Base-by-base conservation (phyloP, 2,329 filamentous ascomycete genomes). In the Thielaviopsis ethacetica region DNA sequence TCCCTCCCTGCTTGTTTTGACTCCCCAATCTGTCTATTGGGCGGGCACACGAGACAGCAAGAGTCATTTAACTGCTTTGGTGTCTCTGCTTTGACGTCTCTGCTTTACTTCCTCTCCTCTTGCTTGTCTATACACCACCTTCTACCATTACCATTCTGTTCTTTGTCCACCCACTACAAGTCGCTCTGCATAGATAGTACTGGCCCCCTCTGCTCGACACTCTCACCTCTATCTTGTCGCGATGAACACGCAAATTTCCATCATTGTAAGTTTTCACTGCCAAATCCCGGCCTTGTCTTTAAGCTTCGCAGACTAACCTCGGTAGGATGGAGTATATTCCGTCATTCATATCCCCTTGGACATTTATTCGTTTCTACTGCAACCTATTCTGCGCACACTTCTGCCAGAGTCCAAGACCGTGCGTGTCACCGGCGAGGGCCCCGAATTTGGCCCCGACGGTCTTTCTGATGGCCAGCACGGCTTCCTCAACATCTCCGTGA, bases 401-500 rank as follows among this genome's bases (percentile, higher is more conserved):
- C 81, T 94, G 59, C 88, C 90, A 15, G 77, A 81, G 62, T 73
- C 72, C 21, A 72, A 76, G 60, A 69, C 67, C 59, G 64, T 72
- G 59, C 65, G 65, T 69, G 73, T 65, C 66, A 71, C 62, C 60
- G 62, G 61, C 59, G 68, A 69, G 57, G 68, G 68, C 22, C 57
- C 57, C 7, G 60, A 62, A 34, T 62, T 59, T 24, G 54, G 51
- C 12, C 56, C 59, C 1, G 57, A 47, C 21, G 54, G 58, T 19
- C 58, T 60, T 4, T 66, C 70, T 55, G 67, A 72, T 61, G 67
- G 68, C 54, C 78, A 78, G 67, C 86, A 93, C 71, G 83, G 83
- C 52, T 97, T 98, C 70, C 79, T 96, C 69, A 97, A 97, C 70
- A 83, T 98, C 65, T 94, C 88, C 63, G 80, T 97, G 66, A 97